phyloP scores from a whole-genome alignment of 345 rosid species.

The Corchorus olitorius region DNA sequence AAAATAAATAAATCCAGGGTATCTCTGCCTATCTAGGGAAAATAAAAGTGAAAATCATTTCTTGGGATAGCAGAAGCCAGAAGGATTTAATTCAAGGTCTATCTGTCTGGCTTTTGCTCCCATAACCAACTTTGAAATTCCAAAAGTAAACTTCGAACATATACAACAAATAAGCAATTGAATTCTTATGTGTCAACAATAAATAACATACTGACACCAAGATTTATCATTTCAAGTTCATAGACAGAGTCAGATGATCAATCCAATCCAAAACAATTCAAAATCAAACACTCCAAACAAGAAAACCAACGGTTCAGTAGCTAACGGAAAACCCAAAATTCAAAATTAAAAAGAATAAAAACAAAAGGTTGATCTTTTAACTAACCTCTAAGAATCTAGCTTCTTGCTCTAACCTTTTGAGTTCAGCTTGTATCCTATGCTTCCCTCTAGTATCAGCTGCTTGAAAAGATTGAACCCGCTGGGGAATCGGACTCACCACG shows the following conservation, averaged over 20 bases:
- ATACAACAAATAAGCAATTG: not conserved
- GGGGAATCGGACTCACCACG: constrained; percentile 9
- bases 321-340: not conserved
- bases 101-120: not conserved
- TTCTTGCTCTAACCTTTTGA: constrained; percentile 23
- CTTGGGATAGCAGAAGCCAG: not conserved
- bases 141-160: not conserved
- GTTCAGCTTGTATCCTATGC: constrained; percentile 27
- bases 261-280: not conserved
- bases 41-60: not conserved
- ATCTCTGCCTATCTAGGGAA: not conserved
- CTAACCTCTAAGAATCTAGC: constrained; percentile 22
- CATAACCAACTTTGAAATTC: not conserved
- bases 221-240: not conserved
- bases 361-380: not conserved
- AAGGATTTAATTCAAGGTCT: constrained; percentile 8
- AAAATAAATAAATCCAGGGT: constrained; percentile 1
- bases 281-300: constrained; percentile 10
- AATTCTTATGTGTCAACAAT: not conserved
- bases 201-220: not conserved
- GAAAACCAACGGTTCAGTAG: not conserved
- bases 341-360: not conserved
- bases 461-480: constrained; percentile 14
- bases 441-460: constrained; percentile 19
- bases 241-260: not conserved